Evolutionary conservation across 106 monocot genomes (phyloP).

Genomic region (Triglochin maritima): DNA sequence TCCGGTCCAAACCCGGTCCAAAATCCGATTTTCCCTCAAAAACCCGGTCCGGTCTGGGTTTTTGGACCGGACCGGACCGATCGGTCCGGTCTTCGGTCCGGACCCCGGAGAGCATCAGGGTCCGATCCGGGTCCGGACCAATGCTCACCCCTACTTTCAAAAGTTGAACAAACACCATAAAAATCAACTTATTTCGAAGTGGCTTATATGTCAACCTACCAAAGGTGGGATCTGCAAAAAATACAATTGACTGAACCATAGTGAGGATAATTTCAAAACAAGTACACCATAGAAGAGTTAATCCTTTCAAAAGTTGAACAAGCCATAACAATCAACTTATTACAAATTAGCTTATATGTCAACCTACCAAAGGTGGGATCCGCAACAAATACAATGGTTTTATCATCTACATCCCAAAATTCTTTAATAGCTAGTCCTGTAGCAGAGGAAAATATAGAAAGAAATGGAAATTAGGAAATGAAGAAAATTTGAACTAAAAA

Average conservation of each 20-base stretch:
- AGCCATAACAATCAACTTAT: not conserved
- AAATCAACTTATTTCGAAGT: not conserved
- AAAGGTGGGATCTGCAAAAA: slow-evolving; percentile 75
- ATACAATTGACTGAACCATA: not conserved
- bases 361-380: slow-evolving; percentile 83
- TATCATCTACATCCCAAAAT: slow-evolving; percentile 90
- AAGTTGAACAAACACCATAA: not conserved
- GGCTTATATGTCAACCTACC: slow-evolving; percentile 18
- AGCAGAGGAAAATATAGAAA: not conserved
- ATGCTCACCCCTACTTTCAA: too few relatives aligned
- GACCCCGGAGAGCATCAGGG: too few relatives aligned
- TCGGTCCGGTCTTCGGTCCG: too few relatives aligned
- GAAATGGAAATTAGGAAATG: not conserved
- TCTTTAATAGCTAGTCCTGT: slow-evolving; percentile 87
- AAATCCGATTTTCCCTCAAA: too few relatives aligned
- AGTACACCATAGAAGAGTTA: not conserved
- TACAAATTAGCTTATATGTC: not conserved
- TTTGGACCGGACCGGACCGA: too few relatives aligned
- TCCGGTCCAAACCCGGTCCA: too few relatives aligned
- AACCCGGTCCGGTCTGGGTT: too few relatives aligned
- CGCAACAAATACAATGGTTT: slow-evolving; percentile 86
- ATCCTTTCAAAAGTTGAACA: not conserved
- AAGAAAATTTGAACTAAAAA: not conserved
- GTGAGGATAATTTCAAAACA: not conserved
- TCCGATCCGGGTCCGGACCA: too few relatives aligned